These are phyloP conservation scores for Lupinus albus DNA, from an alignment of 306 rosid genomes.

Conservation along the genomic window DNA sequence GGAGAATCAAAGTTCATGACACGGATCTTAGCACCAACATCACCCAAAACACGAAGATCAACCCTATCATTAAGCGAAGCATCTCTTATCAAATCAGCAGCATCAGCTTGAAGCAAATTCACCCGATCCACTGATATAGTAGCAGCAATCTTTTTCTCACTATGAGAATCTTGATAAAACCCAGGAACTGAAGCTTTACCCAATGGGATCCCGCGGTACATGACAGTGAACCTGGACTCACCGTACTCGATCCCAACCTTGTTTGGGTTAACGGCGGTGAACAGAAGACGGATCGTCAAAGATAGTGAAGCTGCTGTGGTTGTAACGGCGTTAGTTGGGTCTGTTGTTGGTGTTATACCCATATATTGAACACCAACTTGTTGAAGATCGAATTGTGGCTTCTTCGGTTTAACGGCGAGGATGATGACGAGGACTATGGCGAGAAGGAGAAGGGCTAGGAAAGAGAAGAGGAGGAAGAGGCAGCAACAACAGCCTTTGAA, in stretches of 20 bases:
- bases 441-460: constrained; percentile 72
- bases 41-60: constrained; percentile 78
- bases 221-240: constrained; percentile 84
- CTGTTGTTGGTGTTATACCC: constrained; percentile 58
- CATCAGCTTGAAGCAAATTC: constrained; percentile 82
- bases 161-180: constrained; percentile 81
- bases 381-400: constrained; percentile 94
- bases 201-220: constrained; percentile 91
- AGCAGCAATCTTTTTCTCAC: constrained; percentile 65
- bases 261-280: constrained; percentile 83
- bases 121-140: constrained; percentile 76
- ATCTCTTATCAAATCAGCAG: constrained; percentile 74
- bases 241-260: constrained; percentile 96
- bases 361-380: constrained; percentile 84
- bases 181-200: constrained; percentile 86
- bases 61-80: constrained; percentile 88
- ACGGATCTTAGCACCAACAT: constrained; percentile 98
- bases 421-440: constrained; percentile 72
- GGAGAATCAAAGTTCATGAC: constrained; percentile 83
- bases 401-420: constrained; percentile 86
- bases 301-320: constrained; percentile 65
- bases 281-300: constrained; percentile 66
- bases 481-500: constrained; percentile 93
- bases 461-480: constrained; percentile 82
- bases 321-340: constrained; percentile 31